These are phyloP conservation scores for Coniophora puteana DNA, from an alignment of 1,284 basidiomycete genomes.

Conservation along the genomic window DNA sequence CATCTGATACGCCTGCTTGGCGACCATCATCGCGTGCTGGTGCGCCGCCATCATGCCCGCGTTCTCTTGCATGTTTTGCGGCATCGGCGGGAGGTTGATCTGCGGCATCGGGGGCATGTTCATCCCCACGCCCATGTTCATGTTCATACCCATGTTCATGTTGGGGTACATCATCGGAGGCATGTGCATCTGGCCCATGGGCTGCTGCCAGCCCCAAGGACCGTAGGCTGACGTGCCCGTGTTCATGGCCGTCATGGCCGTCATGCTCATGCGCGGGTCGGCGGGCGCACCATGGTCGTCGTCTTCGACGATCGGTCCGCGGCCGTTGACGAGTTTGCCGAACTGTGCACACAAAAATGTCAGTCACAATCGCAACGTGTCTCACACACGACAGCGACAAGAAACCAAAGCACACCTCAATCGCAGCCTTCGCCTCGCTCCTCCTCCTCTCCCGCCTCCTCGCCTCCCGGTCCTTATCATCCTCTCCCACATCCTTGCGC, in stretches of 20 bases:
- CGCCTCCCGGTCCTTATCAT: constrained; percentile 39
- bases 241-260: constrained; percentile 50
- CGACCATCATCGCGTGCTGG: constrained; percentile 76
- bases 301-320: constrained; percentile 51
- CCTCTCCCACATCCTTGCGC: constrained; percentile 28
- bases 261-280: constrained; percentile 34
- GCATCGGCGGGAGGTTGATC: constrained; percentile 22
- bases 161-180: constrained; percentile 2
- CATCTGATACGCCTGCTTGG: constrained; percentile 83
- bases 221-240: constrained; percentile 28
- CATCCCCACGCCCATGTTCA: too few relatives aligned
- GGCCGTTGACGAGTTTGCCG: constrained; percentile 77
- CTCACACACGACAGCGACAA: constrained; percentile 7
- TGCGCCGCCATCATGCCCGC: constrained; percentile 64
- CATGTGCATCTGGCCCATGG: neutral
- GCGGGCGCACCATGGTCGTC: constrained; percentile 30
- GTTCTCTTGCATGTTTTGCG: constrained; percentile 38
- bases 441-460: constrained; percentile 64
- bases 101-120: constrained; percentile 25
- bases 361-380: constrained; percentile 3
- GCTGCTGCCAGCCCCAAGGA: too few relatives aligned
- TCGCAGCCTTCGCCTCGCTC: constrained; percentile 72
- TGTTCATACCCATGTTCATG: too few relatives aligned
- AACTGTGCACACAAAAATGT: constrained; percentile 42
- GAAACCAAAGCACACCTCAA: constrained; percentile 54